A percentile compares a stretch with the other conserved stretches of the same genome.
These are phyloP conservation scores for Linnemannia hyalina DNA, from an alignment of 192 early-diverging fungal species.

Conservation along the genomic window DNA sequence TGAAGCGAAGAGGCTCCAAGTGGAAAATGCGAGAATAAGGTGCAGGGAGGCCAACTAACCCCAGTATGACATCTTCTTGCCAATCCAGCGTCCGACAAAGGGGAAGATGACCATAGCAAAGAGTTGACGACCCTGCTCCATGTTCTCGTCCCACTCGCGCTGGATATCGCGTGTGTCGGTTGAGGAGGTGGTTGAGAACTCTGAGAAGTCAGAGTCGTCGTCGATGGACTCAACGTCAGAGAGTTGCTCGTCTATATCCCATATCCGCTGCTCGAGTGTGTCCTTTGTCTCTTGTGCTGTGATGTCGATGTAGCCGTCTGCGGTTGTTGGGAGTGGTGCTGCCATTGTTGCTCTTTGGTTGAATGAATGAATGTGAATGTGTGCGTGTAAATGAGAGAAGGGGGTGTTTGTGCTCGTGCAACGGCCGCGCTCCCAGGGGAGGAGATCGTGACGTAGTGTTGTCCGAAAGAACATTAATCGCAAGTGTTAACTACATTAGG, in stretches of 20 bases:
- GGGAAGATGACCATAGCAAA: slow-evolving; percentile 68
- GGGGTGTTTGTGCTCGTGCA: too few species aligned
- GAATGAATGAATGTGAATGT: not conserved
- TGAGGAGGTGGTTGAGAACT: slow-evolving; percentile 51
- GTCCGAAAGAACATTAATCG: not conserved
- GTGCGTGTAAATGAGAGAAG: not conserved
- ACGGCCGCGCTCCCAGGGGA: not conserved
- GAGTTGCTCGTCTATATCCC: slow-evolving; percentile 46
- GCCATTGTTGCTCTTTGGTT: not conserved
- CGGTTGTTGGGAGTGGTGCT: slow-evolving; percentile 29
- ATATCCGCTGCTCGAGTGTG: slow-evolving; percentile 42
- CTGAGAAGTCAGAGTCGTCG: slow-evolving; percentile 52
- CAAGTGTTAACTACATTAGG: not conserved
- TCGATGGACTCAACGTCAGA: slow-evolving; percentile 46
- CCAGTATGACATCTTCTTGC: slow-evolving; percentile 66
- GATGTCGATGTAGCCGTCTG: slow-evolving; percentile 52
- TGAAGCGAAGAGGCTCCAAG: not conserved
- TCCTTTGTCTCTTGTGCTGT: not conserved
- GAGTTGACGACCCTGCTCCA: slow-evolving; percentile 59
- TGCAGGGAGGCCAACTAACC: slow-evolving; percentile 28
- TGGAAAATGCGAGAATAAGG: not conserved
- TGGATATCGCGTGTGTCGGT: slow-evolving; percentile 59
- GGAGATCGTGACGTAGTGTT: not conserved
- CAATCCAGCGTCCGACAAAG: slow-evolving; percentile 64
- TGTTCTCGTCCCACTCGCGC: slow-evolving; percentile 68